Evolutionary conservation across 2,329 filamentous ascomycete species (phyloP), one percentile per base, ranked within the genome.

Genomic region (Clonostachys rhizophaga): DNA sequence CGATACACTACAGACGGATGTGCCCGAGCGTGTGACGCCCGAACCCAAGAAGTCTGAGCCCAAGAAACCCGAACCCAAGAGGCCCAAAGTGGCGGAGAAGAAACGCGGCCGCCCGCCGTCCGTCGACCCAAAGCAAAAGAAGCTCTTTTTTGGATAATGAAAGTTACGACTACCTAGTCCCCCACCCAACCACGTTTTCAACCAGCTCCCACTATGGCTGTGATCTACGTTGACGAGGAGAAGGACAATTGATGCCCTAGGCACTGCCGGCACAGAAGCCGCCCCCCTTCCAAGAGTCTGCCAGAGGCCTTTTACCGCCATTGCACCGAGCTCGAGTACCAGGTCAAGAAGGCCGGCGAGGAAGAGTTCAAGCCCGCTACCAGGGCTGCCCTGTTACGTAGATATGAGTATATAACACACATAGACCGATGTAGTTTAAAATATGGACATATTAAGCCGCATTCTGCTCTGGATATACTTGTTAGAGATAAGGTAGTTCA

Each of bases 141-240:
- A 72, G 55, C 64, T 83, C 1, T 74, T 68, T 48, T 83, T 83
- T 61, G 67, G 73, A 47, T 76, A 55, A 56, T 24, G 18, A 47
- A 18, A 43, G 10, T n/a, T 5, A 11, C 36, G 24, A 30, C 3
- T 30, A 30, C 24, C 24, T 24, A 24, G 6, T 8, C 7, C 6
- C 24, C 24, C 24, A 30, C 24, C 24, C 24, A 10, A 30, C 24
- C 24, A 8, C 24, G 24, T 30, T 30, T 8, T 24, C 24, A 6
- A 30, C 24, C 24, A 24, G 8, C 24, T 39, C 17, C 36, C 36
- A 39, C 3, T 44, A 47, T 47, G 46, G 46, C 41, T 40, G 46
- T 47, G 47, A 76, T 87, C 65, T 90, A 91, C 71, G 78, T 95
- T 62, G 90, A 95, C 73, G 87, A 90, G 62, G 87, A 89, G 58